phyloP scores from a whole-genome alignment of 2,329 filamentous ascomycete species.

The Lasiodiplodia sp. region DNA sequence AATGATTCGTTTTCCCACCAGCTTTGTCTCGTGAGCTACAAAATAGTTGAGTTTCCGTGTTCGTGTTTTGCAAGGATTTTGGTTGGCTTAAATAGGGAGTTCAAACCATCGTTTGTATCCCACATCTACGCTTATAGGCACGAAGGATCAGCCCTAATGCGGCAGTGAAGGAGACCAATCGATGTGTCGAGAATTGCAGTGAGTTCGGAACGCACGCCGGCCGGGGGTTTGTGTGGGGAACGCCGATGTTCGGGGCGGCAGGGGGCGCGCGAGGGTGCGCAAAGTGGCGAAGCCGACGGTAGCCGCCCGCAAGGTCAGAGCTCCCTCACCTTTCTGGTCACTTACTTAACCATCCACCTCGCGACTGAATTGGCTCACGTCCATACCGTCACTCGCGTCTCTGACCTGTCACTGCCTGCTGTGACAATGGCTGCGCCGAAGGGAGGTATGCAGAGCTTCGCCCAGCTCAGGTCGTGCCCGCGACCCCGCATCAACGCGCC shows the following conservation, averaged over 20 bases:
- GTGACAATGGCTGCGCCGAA: constrained; percentile 18
- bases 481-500: constrained; percentile 20
- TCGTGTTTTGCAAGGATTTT: no score
- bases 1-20: no score
- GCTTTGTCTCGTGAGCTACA: no score
- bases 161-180: constrained; percentile 2
- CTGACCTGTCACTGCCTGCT: background rate
- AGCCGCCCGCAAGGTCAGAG: constrained; percentile 3
- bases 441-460: constrained; percentile 18
- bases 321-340: background rate
- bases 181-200: constrained; percentile 11
- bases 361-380: background rate
- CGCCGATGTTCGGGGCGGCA: constrained; percentile 16
- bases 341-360: constrained; percentile 5
- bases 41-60: no score
- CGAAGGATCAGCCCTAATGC: no score
- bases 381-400: background rate
- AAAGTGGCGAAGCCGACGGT: constrained; percentile 20
- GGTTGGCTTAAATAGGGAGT: no score
- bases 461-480: constrained; percentile 18
- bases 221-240: background rate
- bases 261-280: background rate
- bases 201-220: background rate
- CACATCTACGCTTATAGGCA: no score
- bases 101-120: no score